Conservation (phyloP, 768 basidiomycete species). For the Podaxis pistillaris region DNA sequence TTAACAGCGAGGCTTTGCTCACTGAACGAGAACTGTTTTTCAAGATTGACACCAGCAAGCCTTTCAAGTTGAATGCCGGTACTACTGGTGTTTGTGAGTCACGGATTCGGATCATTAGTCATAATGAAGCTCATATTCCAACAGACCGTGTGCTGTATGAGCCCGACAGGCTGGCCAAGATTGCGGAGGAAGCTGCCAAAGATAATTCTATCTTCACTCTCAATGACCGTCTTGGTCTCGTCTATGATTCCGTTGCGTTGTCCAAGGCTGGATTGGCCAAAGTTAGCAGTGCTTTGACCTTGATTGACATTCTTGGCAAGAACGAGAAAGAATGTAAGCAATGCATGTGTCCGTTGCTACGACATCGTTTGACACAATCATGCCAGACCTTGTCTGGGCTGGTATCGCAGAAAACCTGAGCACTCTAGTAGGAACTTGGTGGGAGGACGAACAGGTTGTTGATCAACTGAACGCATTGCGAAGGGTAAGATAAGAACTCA, state of each 20-base stretch:
- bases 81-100: conserved; percentile 86
- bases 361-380: neutral
- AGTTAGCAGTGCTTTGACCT: conserved; percentile 72
- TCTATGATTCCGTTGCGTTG: conserved; percentile 79
- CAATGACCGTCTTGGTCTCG: conserved; percentile 87
- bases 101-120: neutral
- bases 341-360: neutral
- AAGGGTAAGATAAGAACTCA: conserved; percentile 37
- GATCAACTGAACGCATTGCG: conserved; percentile 59
- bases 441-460: conserved; percentile 65
- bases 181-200: conserved; percentile 79
- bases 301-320: conserved; percentile 61
- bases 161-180: conserved; percentile 71
- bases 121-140: conserved; percentile 7
- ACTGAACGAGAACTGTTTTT: conserved; percentile 66
- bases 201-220: conserved; percentile 64
- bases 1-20: conserved; percentile 67
- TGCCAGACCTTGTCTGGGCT: conserved; percentile 79
- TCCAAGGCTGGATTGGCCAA: conserved; percentile 78
- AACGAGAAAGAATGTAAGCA: conserved; percentile 75
- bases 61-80: conserved; percentile 89
- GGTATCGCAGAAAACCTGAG: conserved; percentile 59
- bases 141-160: conserved; percentile 86
- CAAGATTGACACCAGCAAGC: conserved; percentile 67
- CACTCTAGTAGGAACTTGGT: conserved; percentile 68